Base-by-base conservation (phyloP, 345 rosid species). In the Microcos paniculata region DNA sequence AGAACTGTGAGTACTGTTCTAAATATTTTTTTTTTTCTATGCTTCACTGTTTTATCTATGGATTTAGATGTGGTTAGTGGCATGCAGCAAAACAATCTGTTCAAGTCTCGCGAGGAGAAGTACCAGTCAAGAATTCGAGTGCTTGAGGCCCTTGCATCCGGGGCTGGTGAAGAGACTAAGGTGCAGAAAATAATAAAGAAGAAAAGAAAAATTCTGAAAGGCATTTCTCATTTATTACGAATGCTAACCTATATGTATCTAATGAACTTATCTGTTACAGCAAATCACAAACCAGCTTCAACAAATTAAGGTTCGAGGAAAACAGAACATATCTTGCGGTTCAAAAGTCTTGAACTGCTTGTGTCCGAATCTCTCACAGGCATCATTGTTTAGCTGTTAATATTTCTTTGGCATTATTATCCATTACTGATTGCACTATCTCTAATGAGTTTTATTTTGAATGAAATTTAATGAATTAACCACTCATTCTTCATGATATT, bases 91-190 rank as follows among this genome's bases (percentile, higher is more conserved):
- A 94, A 92, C 81, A 94, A 88, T 81, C 85, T 90, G 16, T 93
- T 91, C 70, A 96, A 88, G 88, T 80, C 89, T 73, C 97, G 95
- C 3, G 99, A 96, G 80, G 99, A 96, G 69, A 92, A 91, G 79
- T 91, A 90, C 68, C 94, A 86, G 71, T 92, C 97, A 2, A 90
- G 95, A 81, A 87, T 96, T 72, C 86, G 84, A 62, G 94, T 94
- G 57, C 98, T 96, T 49, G 99, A 96, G 83, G 90, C 93, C 77
- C 91, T 96, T 71, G 98, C 98, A 67, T 86, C 92, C 42, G 97
- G 89, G 51, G 78, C 79, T 62, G 81, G 84, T 53, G 93, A 90
- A 72, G 95, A 90, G 72, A 80, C 86, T 4, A 85, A 86, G 97
- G 99, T 93, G 79, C 71, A 73, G 59, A 70, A 53, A 49, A 74